Percentiles rank a stretch among this genome's conserved stretches.
phyloP scores from a whole-genome alignment of 1,284 basidiomycete species.

The Takashimella koratensis region DNA sequence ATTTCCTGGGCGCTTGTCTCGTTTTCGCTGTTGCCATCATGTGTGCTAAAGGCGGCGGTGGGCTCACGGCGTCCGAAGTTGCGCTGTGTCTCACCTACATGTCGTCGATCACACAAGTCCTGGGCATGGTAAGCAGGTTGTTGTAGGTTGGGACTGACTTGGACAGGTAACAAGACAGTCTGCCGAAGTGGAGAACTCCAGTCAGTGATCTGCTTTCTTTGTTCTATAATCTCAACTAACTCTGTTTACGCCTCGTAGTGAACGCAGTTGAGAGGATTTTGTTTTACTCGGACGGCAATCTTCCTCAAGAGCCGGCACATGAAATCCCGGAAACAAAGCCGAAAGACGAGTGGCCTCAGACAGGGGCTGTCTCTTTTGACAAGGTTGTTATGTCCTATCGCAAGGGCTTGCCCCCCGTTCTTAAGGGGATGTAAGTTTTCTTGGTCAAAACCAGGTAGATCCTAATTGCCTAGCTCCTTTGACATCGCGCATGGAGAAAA shows the following conservation, averaged over 20 bases:
- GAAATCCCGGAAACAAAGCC: conserved; percentile 58
- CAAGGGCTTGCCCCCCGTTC: conserved; percentile 50
- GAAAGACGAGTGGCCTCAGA: conserved; percentile 45
- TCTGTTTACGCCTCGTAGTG: conserved; percentile 45
- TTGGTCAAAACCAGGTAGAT: too few species aligned
- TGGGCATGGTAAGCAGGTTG: conserved; percentile 50
- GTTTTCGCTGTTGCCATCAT: conserved; percentile 60
- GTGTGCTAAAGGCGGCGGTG: conserved; percentile 50
- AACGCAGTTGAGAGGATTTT: conserved; percentile 69
- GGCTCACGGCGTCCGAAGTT: conserved; percentile 63
- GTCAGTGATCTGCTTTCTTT: conserved; percentile 13
- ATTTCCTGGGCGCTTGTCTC: conserved; percentile 65
- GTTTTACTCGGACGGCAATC: conserved; percentile 57
- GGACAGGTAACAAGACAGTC: conserved; percentile 55
- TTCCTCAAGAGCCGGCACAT: conserved; percentile 63
- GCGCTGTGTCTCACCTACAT: conserved; percentile 66
- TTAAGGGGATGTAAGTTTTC: conserved; percentile 49
- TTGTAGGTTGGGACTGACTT: neutral
- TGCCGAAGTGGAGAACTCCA: conserved; percentile 60
- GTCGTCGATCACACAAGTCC: conserved; percentile 55
- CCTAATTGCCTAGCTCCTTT: conserved; percentile 26
- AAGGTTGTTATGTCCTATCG: conserved; percentile 51
- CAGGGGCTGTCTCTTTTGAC: conserved; percentile 40
- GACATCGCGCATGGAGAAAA: conserved; percentile 50
- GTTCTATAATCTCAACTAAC: neutral